Percentiles rank a stretch among this genome's conserved stretches.
These are phyloP conservation scores for Carex scoparia DNA, from an alignment of 176 grass and related monocot genomes.

Conservation along the genomic window DNA sequence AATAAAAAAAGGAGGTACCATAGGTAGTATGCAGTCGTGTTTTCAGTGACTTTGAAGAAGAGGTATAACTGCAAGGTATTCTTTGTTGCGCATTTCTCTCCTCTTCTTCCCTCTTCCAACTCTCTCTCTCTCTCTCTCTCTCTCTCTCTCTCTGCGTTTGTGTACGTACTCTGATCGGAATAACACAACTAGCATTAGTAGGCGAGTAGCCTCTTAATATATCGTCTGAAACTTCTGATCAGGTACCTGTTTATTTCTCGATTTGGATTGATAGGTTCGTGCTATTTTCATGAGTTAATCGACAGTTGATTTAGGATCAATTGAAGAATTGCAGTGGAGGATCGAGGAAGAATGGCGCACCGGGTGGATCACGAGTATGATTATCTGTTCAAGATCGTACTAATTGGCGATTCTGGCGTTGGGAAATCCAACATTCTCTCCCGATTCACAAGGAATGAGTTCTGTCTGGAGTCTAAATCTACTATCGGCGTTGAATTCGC, in stretches of 20 bases:
- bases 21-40: too few relatives aligned
- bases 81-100: not conserved
- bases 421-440: constrained; percentile 89
- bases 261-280: not conserved
- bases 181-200: not conserved
- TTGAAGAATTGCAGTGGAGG: constrained; percentile 2
- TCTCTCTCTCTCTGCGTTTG: not conserved
- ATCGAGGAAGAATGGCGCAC: constrained; percentile 30
- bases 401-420: constrained; percentile 81
- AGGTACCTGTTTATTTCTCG: not conserved
- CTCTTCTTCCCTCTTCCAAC: not conserved
- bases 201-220: not conserved
- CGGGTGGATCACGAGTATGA: constrained; percentile 81
- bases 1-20: too few relatives aligned
- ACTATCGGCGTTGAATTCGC: constrained; percentile 90
- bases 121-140: not conserved
- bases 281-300: not conserved
- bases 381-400: constrained; percentile 89
- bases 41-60: not conserved
- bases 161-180: not conserved
- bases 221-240: not conserved
- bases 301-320: not conserved
- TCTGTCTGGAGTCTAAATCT: constrained; percentile 83
- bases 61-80: constrained; percentile 10
- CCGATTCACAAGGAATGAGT: constrained; percentile 80